Evolutionary conservation across 768 basidiomycete species (phyloP), one percentile per base, ranked within the genome.

Genomic region (Kwoniella botswanensis): DNA sequence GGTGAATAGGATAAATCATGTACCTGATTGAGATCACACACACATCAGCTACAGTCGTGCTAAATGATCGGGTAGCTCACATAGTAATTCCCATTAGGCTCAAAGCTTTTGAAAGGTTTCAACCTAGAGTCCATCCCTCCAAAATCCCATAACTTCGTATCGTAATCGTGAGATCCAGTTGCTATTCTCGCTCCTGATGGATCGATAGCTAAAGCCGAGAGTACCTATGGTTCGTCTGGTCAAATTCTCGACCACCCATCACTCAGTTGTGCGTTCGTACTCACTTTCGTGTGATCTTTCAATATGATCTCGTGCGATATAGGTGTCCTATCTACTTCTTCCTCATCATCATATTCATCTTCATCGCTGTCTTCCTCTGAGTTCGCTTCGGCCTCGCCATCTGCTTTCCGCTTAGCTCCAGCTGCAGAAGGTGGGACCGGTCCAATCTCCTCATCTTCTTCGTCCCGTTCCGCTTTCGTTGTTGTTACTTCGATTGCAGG

Each of bases 101-200:
- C 97, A 90, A 92, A 98, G 75, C 89, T 92, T 85, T 95, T 92
- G 88, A 99, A 98, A 17, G 97, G 95, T 84, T 93, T 93, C 84
- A 86, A 90, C 73, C 89, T 86, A 72, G 87, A 86, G 79, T 93
- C 92, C 97, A 99, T 99, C 17, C 97, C 97, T 76, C 96, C 96
- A 84, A 98, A 98, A 84, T 99, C 97, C 95, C 96, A 99, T 65
- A 99, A 84, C 85, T 98, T 98, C 84, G 92, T 90, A 84, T 99
- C 97, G 81, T 98, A 98, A 83, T 99, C 97, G 85, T 98, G 91
- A 21, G 93, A 93, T 17, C 97, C 97, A 10, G 93, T 92, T 18
- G 93, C 85, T 41, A 99, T 85, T 44, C 97, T 89, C 13, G 96
- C 94, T 68, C 97, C 97, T 22, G 95, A 93, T 7, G 94, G 93